Percentiles rank a stretch among this genome's conserved stretches.
Conservation (phyloP, 2,329 filamentous ascomycete genomes). For the Pestalotiopsis fici region DNA sequence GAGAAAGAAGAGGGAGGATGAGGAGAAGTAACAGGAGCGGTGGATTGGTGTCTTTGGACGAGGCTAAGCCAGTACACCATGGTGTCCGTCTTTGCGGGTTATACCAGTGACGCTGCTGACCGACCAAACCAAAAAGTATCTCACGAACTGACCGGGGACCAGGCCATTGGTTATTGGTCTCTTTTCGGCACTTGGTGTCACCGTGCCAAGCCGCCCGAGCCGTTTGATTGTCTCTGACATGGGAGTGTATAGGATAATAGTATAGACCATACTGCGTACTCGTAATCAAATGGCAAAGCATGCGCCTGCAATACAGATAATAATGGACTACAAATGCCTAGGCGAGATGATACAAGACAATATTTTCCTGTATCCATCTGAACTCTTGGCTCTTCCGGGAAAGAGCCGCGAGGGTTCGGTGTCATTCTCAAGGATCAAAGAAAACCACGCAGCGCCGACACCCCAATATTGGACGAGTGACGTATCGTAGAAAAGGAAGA, state of each 20-base stretch:
- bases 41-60: neutral
- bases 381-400: neutral
- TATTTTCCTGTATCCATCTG: neutral
- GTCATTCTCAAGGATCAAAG: neutral
- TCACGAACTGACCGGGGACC: neutral
- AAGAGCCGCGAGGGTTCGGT: neutral
- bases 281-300: neutral
- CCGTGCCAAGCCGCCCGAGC: neutral
- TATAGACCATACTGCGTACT: neutral
- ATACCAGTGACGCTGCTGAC: neutral
- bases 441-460: neutral
- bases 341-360: neutral
- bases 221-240: neutral
- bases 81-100: neutral
- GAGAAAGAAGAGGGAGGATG: neutral
- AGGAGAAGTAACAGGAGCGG: neutral
- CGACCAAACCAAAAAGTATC: neutral
- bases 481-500: too few species aligned
- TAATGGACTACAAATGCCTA: neutral
- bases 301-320: neutral
- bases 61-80: neutral
- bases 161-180: too few species aligned
- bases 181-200: neutral
- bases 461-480: neutral
- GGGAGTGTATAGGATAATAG: neutral